These are phyloP conservation scores for Oropetium thomaeum DNA, from an alignment of 176 grass and related monocot species.

Conservation along the genomic window DNA sequence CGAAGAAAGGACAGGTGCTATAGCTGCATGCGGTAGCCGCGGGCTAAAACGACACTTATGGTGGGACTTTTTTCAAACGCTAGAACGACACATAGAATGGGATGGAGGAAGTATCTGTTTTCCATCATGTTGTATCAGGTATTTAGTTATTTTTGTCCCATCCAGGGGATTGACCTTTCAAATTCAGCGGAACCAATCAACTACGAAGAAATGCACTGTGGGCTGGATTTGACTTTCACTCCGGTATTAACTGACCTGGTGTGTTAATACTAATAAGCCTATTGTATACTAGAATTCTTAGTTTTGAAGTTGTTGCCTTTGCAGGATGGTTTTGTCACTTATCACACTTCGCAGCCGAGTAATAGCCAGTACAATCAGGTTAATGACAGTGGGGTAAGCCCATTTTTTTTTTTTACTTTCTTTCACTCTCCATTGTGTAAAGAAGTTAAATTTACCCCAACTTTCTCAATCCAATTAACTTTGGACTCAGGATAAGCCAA, in stretches of 20 bases:
- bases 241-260: conserved; percentile 28
- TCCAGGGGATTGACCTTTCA: conserved; percentile 49
- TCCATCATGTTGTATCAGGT: neutral
- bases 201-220: conserved; percentile 47
- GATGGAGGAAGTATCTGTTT: too few species aligned
- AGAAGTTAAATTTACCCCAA: neutral
- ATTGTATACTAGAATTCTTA: neutral
- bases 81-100: too few species aligned
- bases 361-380: conserved; percentile 14
- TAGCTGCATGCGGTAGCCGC: too few species aligned
- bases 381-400: neutral
- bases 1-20: too few species aligned
- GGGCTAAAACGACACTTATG: too few species aligned
- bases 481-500: neutral
- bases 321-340: conserved; percentile 32
- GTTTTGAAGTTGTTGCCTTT: neutral
- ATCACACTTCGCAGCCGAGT: conserved; percentile 16
- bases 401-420: neutral
- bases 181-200: conserved; percentile 41
- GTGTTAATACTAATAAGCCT: neutral
- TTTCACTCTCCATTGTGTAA: neutral
- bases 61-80: too few species aligned
- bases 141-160: conserved; percentile 5
- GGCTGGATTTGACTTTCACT: conserved; percentile 30
- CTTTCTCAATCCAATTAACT: neutral